Conservation (phyloP, 2,329 filamentous ascomycete genomes). For the Xylariaceae sp. region DNA sequence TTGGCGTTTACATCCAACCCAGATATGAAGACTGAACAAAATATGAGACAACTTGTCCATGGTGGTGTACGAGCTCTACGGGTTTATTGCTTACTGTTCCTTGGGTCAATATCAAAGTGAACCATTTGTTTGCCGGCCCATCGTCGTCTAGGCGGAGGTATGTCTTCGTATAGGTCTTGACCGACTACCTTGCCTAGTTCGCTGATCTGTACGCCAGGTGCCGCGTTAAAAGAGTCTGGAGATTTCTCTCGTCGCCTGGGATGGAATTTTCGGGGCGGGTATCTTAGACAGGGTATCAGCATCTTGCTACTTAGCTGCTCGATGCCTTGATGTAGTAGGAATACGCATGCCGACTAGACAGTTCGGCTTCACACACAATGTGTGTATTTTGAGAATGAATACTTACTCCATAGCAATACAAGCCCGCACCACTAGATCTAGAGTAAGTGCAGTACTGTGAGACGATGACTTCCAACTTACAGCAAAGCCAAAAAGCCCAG, state of each 20-base stretch:
- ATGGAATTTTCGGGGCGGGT: conserved; percentile 35
- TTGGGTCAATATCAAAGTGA: conserved; percentile 37
- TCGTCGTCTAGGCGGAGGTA: conserved; percentile 19
- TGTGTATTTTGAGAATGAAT: too few species aligned
- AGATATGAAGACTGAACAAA: conserved; percentile 27
- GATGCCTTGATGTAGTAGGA: too few species aligned
- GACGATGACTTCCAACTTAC: conserved; percentile 22
- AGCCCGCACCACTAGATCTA: conserved; percentile 29
- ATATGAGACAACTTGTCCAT: not conserved
- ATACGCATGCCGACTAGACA: too few species aligned
- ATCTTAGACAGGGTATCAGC: conserved; percentile 28
- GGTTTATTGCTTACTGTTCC: conserved; percentile 27
- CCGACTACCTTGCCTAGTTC: conserved; percentile 20
- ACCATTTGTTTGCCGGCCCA: conserved; percentile 29
- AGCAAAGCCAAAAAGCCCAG: conserved; percentile 35
- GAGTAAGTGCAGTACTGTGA: not conserved
- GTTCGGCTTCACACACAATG: too few species aligned
- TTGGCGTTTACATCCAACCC: conserved; percentile 16
- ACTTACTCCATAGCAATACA: conserved; percentile 35
- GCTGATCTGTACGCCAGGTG: not conserved
- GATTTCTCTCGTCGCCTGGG: conserved; percentile 17
- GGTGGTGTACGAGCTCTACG: too few species aligned
- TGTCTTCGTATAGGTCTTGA: conserved; percentile 30
- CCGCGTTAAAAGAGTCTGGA: not conserved
- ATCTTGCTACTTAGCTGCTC: too few species aligned